A percentile compares a stretch with the other conserved stretches of the same genome.
phyloP scores from a whole-genome alignment of 805 yeast species.

The Starmerella floris region DNA sequence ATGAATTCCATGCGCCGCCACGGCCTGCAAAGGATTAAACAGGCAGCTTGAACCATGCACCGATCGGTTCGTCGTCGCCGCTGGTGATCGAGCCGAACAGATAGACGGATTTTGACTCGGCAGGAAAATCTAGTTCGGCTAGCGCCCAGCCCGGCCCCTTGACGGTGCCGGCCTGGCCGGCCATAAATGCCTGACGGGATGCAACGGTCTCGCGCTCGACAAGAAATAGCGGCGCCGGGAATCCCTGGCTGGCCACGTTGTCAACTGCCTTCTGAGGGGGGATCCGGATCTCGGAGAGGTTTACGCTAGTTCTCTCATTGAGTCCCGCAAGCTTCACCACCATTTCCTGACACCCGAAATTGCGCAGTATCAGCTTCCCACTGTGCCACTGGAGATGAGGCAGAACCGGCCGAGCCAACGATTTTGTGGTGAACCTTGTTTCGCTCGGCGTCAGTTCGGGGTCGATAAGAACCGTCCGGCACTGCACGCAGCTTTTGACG shows the following conservation, averaged over 20 bases:
- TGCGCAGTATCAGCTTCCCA: constrained; percentile 18
- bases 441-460: constrained; percentile 24
- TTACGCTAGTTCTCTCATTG: constrained; percentile 5
- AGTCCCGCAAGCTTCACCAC: constrained; percentile 12
- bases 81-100: neutral
- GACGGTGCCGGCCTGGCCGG: constrained; percentile 9
- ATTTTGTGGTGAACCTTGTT: constrained; percentile 16
- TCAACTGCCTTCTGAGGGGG: constrained; percentile 18
- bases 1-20: no score
- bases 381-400: constrained; percentile 18
- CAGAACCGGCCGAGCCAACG: constrained; percentile 21
- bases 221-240: constrained; percentile 20
- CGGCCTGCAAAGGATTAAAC: no score
- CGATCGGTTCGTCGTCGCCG: constrained; percentile 1
- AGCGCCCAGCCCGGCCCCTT: constrained; percentile 26
- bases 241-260: constrained; percentile 1
- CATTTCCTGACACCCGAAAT: constrained; percentile 12
- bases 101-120: neutral
- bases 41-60: constrained; percentile 4
- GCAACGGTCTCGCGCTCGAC: constrained; percentile 22
- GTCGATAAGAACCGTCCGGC: constrained; percentile 25
- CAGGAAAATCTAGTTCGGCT: constrained; percentile 5
- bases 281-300: constrained; percentile 15
- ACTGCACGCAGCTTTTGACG: constrained; percentile 25
- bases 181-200: constrained; percentile 24